Evolutionary conservation across 768 basidiomycete genomes (phyloP).

Genomic region (Trametes punicea): DNA sequence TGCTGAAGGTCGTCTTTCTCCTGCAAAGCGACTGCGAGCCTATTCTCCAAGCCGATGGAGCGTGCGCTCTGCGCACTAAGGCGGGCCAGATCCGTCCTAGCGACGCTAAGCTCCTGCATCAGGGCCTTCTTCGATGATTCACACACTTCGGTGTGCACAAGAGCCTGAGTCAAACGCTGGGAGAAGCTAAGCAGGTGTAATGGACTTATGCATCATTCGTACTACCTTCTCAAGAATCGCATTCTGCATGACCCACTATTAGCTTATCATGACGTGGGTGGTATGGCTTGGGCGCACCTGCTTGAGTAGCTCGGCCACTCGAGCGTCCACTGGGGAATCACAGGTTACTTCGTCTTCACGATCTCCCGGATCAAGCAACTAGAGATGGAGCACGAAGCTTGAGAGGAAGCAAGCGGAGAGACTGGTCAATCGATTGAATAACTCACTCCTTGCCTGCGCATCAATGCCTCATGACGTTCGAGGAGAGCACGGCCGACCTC

Average conservation of each 20-base stretch:
- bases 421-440: not conserved
- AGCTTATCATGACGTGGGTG: not conserved
- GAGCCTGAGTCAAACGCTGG: slow-evolving; percentile 74
- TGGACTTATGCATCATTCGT: slow-evolving; percentile 31
- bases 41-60: slow-evolving; percentile 66
- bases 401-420: not conserved
- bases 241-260: slow-evolving; percentile 18
- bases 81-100: slow-evolving; percentile 61
- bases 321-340: slow-evolving; percentile 26
- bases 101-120: slow-evolving; percentile 71
- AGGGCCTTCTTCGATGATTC: slow-evolving; percentile 77
- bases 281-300: slow-evolving; percentile 18
- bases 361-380: not conserved
- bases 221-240: slow-evolving; percentile 29
- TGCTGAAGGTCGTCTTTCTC: slow-evolving; percentile 84
- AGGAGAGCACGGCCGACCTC: slow-evolving; percentile 90
- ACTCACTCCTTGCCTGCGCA: slow-evolving; percentile 65
- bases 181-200: slow-evolving; percentile 1
- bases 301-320: slow-evolving; percentile 27
- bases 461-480: slow-evolving; percentile 82
- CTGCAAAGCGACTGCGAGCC: slow-evolving; percentile 58
- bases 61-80: slow-evolving; percentile 68
- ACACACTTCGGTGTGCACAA: slow-evolving; percentile 77
- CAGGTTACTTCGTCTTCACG: not conserved
- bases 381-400: not conserved